phyloP scores from a whole-genome alignment of 176 grass and related monocot species.

The Oryza rufipogon region DNA sequence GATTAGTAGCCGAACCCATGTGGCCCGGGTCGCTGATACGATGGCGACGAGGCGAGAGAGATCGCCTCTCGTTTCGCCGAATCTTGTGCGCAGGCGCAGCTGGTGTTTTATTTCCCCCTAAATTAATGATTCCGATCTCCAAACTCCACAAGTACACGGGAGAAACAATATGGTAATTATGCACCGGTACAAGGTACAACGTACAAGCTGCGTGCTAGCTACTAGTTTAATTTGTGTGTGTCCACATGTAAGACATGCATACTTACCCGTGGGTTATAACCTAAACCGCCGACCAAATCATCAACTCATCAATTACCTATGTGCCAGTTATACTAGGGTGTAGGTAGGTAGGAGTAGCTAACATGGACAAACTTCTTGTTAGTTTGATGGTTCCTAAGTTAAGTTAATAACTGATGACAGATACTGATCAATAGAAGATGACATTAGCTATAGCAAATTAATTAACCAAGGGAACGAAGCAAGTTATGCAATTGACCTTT shows the following conservation, averaged over 20 bases:
- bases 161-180: neutral
- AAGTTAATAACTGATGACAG: neutral
- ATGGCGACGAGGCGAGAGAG: constrained; percentile 7
- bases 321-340: neutral
- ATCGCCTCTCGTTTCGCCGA: neutral
- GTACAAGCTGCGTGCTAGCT: neutral
- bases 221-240: neutral
- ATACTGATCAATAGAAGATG: neutral
- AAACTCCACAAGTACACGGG: neutral
- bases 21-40: neutral
- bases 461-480: neutral
- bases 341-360: neutral
- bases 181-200: neutral
- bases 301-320: neutral
- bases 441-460: neutral
- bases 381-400: neutral
- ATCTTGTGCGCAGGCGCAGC: neutral
- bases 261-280: constrained; percentile 1
- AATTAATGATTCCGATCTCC: constrained; percentile 15
- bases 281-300: constrained; percentile 23
- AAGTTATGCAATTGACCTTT: neutral
- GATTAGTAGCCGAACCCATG: constrained; percentile 18
- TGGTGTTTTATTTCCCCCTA: neutral
- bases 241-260: neutral
- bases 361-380: neutral